A percentile compares a stretch with the other conserved stretches of the same genome.
Evolutionary conservation across 2,329 filamentous ascomycete genomes (phyloP).

Genomic region (Aureobasidium sp.): DNA sequence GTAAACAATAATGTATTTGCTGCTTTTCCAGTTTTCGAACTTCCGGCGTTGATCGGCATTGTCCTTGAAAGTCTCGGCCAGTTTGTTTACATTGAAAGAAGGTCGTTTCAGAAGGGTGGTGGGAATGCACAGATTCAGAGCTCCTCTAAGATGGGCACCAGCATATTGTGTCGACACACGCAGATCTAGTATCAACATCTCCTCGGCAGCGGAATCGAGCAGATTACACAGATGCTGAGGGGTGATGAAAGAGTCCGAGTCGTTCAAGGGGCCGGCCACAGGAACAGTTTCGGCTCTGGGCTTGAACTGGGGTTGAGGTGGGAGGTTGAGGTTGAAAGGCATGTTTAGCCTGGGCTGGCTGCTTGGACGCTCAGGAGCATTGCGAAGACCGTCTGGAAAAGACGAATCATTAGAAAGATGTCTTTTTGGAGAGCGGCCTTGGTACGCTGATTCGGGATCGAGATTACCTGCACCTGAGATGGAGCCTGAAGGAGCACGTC

Average conservation of each 20-base stretch:
- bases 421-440: slow-evolving; percentile 41
- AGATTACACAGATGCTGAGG: slow-evolving; percentile 45
- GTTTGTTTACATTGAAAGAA: slow-evolving; percentile 81
- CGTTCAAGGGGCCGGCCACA: slow-evolving; percentile 23
- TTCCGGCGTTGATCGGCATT: slow-evolving; percentile 56
- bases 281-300: slow-evolving; percentile 44
- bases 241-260: slow-evolving; percentile 37
- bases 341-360: slow-evolving; percentile 10
- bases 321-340: slow-evolving; percentile 19
- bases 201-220: slow-evolving; percentile 39
- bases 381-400: slow-evolving; percentile 37
- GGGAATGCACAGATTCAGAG: slow-evolving; percentile 88
- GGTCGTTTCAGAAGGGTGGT: slow-evolving; percentile 87
- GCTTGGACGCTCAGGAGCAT: slow-evolving; percentile 9
- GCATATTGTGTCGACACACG: slow-evolving; percentile 79
- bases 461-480: slow-evolving; percentile 18
- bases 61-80: slow-evolving; percentile 77
- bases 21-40: slow-evolving; percentile 70
- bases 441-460: slow-evolving; percentile 24
- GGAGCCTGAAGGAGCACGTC: neutral
- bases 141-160: slow-evolving; percentile 66
- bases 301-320: slow-evolving; percentile 20
- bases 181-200: slow-evolving; percentile 72
- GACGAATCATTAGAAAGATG: slow-evolving; percentile 40
- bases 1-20: slow-evolving; percentile 77